A percentile compares a stretch with the other conserved stretches of the same genome.
Evolutionary conservation across 2,329 filamentous ascomycete species (phyloP).

Genomic region (Penicillium concentricum): DNA sequence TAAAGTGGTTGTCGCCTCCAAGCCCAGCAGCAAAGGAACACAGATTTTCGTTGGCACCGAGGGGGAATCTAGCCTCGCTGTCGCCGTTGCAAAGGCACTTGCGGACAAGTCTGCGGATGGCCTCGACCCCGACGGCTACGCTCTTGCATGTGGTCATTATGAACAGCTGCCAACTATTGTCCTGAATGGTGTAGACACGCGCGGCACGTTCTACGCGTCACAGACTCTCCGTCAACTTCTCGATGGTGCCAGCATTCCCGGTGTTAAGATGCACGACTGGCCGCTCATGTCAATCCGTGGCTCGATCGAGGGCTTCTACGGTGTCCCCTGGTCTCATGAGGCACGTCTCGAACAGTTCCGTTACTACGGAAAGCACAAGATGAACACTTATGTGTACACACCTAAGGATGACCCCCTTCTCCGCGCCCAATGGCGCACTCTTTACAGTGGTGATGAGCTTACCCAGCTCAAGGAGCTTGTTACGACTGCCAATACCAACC

Average conservation of each 20-base stretch:
- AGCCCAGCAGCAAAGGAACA: background rate
- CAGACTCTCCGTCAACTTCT: slow-evolving; percentile 1
- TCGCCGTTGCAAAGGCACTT: background rate
- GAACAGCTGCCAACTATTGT: background rate
- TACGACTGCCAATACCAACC: background rate
- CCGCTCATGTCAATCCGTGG: slow-evolving; percentile 27
- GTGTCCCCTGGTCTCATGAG: slow-evolving; percentile 24
- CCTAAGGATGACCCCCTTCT: slow-evolving; percentile 25
- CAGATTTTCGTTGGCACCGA: background rate
- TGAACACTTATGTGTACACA: slow-evolving; percentile 27
- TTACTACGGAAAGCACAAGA: slow-evolving; percentile 24
- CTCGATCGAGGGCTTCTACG: slow-evolving; percentile 26
- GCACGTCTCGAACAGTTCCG: slow-evolving; percentile 23
- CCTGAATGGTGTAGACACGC: background rate
- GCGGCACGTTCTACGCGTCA: background rate
- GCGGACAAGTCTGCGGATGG: background rate
- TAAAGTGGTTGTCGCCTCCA: background rate
- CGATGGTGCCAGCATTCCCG: background rate
- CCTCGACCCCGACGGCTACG: background rate
- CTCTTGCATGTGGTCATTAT: background rate
- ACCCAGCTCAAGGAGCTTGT: background rate
- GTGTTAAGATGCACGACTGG: slow-evolving; percentile 21
- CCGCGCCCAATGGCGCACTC: slow-evolving; percentile 19
- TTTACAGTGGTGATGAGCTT: slow-evolving; percentile 16
- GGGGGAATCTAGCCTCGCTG: background rate